Evolutionary conservation across 352 stramenopile genomes (phyloP).

Genomic region (Peronospora farinosa): DNA sequence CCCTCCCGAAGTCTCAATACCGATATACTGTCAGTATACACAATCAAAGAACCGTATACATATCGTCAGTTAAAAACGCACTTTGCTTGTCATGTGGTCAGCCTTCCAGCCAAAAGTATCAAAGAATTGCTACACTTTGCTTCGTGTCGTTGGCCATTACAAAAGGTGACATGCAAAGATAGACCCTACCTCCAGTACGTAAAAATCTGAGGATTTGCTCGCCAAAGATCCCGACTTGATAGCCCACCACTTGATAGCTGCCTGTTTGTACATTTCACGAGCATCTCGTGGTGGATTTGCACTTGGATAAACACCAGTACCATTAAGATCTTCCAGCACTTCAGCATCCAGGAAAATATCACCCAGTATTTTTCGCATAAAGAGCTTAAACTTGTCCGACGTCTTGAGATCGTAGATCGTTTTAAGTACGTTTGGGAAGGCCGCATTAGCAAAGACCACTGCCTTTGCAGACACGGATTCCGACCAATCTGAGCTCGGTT

Average conservation of each 20-base stretch:
- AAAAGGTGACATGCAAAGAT: constrained; percentile 7
- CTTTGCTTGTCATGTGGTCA: constrained; percentile 10
- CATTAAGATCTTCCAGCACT: constrained; percentile 78
- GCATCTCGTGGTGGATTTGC: constrained; percentile 60
- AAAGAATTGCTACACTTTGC: constrained; percentile 12
- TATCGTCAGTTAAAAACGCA: constrained; percentile 15
- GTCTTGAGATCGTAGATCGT: constrained; percentile 82
- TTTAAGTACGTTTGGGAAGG: constrained; percentile 79
- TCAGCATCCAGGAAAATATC: constrained; percentile 81
- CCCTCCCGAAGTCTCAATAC: constrained; percentile 63
- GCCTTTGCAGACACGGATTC: constrained; percentile 81
- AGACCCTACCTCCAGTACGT: constrained; percentile 58
- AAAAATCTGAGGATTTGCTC: constrained; percentile 82
- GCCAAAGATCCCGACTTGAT: constrained; percentile 74
- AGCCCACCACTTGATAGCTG: constrained; percentile 85
- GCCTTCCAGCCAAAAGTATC: constrained; percentile 21
- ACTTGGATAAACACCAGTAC: constrained; percentile 70
- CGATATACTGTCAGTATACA: constrained; percentile 54
- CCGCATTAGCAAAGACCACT: constrained; percentile 65
- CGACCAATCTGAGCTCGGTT: constrained; percentile 82
- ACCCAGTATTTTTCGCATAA: constrained; percentile 73
- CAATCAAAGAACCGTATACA: constrained; percentile 1
- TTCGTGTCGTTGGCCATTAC: constrained; percentile 5
- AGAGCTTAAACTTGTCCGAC: constrained; percentile 79
- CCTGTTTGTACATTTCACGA: constrained; percentile 80